These are phyloP conservation scores for Pseudodiploospora longispora DNA, from an alignment of 2,329 filamentous ascomycete species.

Conservation along the genomic window DNA sequence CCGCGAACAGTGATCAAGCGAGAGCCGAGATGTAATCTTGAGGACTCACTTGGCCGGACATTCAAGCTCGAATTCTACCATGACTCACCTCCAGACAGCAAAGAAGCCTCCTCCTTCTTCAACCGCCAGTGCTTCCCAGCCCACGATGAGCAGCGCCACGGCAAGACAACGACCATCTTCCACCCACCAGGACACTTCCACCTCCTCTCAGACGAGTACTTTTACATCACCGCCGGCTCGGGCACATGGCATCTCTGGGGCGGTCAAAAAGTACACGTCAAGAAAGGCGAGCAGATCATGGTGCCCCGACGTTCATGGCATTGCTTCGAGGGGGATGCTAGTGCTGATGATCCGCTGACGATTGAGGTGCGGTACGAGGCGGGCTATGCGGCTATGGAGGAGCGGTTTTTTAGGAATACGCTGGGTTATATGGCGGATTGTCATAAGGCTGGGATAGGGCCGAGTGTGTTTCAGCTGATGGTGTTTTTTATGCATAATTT, in stretches of 20 bases:
- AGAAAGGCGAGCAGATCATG: conserved; percentile 1
- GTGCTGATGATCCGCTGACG: conserved; percentile 3
- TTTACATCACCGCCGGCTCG: conserved; percentile 10
- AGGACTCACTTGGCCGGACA: not conserved
- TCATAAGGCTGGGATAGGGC: conserved; percentile 4
- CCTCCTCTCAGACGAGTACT: conserved; percentile 14
- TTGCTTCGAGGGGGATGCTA: conserved; percentile 11
- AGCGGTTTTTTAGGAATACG: conserved; percentile 16
- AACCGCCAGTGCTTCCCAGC: conserved; percentile 3
- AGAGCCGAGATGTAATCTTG: not conserved
- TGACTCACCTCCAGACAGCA: too few relatives aligned
- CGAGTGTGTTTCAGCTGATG: conserved; percentile 15
- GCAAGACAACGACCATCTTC: conserved; percentile 1
- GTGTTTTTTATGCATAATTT: conserved; percentile 12
- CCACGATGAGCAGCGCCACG: conserved; percentile 1
- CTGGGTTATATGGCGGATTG: conserved; percentile 16
- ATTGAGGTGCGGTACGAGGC: conserved; percentile 8
- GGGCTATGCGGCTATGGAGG: conserved; percentile 11
- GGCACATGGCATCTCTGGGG: conserved; percentile 11
- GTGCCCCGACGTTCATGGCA: conserved; percentile 8
- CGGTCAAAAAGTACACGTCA: conserved; percentile 1
- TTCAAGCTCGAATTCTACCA: conserved; percentile 1
- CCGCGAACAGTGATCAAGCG: conserved; percentile 1
- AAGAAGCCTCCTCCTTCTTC: not conserved
- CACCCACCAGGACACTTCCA: conserved; percentile 16